These are phyloP conservation scores for Schrenkiella parvula DNA, from an alignment of 345 rosid genomes.

Conservation along the genomic window DNA sequence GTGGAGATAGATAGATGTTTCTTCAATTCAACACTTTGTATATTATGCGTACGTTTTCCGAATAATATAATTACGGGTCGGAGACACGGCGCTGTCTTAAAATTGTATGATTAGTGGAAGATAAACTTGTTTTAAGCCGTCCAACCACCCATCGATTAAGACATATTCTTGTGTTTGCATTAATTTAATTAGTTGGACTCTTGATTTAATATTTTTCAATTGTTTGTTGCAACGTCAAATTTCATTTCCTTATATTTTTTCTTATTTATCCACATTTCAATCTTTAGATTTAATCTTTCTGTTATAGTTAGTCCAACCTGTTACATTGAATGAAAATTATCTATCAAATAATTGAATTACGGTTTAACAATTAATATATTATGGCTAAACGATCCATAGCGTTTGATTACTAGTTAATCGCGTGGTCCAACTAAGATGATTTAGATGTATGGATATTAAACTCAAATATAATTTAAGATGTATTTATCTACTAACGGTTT, in stretches of 20 bases:
- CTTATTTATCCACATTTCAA: neutral
- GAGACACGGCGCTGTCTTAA: conserved; percentile 20
- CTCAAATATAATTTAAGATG: neutral
- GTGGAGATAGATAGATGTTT: conserved; percentile 8
- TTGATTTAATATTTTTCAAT: neutral
- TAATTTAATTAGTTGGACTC: neutral
- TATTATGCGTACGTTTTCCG: neutral
- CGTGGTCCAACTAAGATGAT: conserved; percentile 7
- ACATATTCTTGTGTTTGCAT: neutral
- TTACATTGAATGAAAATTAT: neutral
- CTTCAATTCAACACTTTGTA: conserved; percentile 2
- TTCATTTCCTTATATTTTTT: neutral
- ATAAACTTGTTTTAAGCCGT: conserved; percentile 29
- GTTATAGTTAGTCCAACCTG: neutral
- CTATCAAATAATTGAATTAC: neutral
- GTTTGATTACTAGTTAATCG: neutral
- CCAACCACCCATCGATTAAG: conserved; percentile 18
- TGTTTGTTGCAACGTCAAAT: conserved; percentile 18
- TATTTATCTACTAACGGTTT: neutral
- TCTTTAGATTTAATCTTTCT: neutral
- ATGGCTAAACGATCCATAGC: neutral
- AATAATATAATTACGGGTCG: conserved; percentile 2
- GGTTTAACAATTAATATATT: neutral
- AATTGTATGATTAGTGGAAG: conserved; percentile 20
- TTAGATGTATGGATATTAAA: neutral